Evolutionary conservation across 192 early-diverging fungal genomes (phyloP).

Genomic region (Podila horticola): DNA sequence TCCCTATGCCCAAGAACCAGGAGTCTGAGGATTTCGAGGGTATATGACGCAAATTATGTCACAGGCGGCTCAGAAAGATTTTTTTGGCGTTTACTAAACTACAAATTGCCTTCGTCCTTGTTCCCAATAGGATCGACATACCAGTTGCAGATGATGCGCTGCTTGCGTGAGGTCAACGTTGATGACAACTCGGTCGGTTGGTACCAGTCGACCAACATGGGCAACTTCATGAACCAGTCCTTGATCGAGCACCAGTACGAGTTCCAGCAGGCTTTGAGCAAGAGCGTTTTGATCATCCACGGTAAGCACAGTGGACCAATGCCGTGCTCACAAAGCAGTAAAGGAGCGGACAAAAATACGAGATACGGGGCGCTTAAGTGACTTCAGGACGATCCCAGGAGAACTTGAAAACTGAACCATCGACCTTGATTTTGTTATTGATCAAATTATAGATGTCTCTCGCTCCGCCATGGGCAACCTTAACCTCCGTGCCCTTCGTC

Average conservation of each 20-base stretch:
- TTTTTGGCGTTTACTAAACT: not conserved
- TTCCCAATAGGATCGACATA: constrained; percentile 72
- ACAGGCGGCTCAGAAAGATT: not conserved
- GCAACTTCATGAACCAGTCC: constrained; percentile 89
- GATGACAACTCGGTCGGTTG: constrained; percentile 98
- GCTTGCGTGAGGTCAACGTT: constrained; percentile 92
- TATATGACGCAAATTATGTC: not conserved
- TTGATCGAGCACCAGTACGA: constrained; percentile 91
- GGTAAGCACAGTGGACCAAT: constrained; percentile 39
- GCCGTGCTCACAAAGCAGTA: not conserved
- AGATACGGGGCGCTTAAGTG: too few species aligned
- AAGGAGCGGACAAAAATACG: too few species aligned
- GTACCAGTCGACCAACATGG: constrained; percentile 93
- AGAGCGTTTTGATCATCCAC: constrained; percentile 94
- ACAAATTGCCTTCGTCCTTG: not conserved
- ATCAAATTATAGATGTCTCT: constrained; percentile 68
- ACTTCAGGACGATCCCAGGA: too few species aligned
- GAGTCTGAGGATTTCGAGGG: constrained; percentile 51
- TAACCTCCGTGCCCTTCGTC: constrained; percentile 86
- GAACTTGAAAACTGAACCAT: too few species aligned
- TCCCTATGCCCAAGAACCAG: constrained; percentile 79
- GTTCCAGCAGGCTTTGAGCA: constrained; percentile 87
- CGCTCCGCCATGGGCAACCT: constrained; percentile 88
- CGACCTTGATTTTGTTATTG: too few species aligned
- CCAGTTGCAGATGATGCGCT: constrained; percentile 94